Base-by-base conservation (phyloP, 2,329 filamentous ascomycete genomes). In the Ramichloridium luteum region DNA sequence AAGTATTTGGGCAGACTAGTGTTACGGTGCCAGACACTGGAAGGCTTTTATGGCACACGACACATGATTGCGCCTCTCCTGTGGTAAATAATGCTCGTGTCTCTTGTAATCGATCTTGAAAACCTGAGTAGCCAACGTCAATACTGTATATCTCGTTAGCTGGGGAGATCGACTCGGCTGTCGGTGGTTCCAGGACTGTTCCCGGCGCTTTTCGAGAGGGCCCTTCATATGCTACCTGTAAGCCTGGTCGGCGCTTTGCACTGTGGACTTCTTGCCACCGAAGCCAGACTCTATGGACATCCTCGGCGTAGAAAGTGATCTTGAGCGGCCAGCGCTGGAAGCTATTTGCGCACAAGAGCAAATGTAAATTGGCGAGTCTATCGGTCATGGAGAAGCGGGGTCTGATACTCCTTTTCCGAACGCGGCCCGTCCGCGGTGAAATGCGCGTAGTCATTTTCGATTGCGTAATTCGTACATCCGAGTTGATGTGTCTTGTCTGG, bases 241-340 rank as follows among this genome's bases (percentile, higher is more conserved):
- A 56, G 3, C 60, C 62, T 8, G 52, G 45, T 13, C 65, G 60
- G 9, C 74, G 45, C 16, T 60, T 50, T 29, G 66, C 63, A 29
- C n/a, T n/a, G n/a, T n/a, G n/a, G n/a, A n/a, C n/a, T n/a, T n/a
- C n/a, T n/a, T n/a, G n/a, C n/a, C n/a, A n/a, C n/a, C n/a, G n/a
- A n/a, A 65, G 53, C 88, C 88, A 96, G 1, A 69, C 65, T 13
- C 59, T 59, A 45, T 80, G 69, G 0, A 83, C 76, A 37, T 88
- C 80, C 3, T 63, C 59, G 2, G 67, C 65, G 44, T 93, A 88
- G 56, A 96, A 88, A 14, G 80, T 76, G 28, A 94, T 53, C 32
- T 71, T 71, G 32, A 98, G 62, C 13, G 88, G 88, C 88, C 85
- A 93, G 27, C 75, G 65, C 11, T 65, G 62, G 52, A 96, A 96